These are phyloP conservation scores for Dothideomycetes sp. DNA, from an alignment of 2,329 filamentous ascomycete genomes.

Conservation along the genomic window DNA sequence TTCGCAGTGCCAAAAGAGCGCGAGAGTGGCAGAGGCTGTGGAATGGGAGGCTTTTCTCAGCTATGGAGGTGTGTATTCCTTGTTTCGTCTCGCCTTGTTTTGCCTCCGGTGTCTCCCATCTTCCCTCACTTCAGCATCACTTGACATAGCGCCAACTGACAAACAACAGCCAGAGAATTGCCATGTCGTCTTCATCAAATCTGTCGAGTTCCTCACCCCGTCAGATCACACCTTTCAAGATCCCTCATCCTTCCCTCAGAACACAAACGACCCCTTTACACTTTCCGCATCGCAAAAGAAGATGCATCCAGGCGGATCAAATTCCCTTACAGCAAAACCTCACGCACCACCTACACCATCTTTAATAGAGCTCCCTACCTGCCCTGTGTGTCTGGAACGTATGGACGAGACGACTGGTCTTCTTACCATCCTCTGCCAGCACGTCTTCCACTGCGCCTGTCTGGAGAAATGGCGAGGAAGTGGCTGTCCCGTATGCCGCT, in stretches of 20 bases:
- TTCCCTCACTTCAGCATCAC: slow-evolving; percentile 9
- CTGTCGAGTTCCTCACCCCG: slow-evolving; percentile 70
- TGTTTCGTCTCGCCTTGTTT: too few species aligned
- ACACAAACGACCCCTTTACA: slow-evolving; percentile 54
- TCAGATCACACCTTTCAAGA: slow-evolving; percentile 24
- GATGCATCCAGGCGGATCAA: slow-evolving; percentile 23
- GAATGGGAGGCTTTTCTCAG: slow-evolving; percentile 89
- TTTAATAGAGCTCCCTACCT: slow-evolving; percentile 84
- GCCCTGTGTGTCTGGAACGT: slow-evolving; percentile 88
- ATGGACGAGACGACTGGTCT: slow-evolving; percentile 97
- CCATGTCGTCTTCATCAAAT: slow-evolving; percentile 89
- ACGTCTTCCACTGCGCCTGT: slow-evolving; percentile 95
- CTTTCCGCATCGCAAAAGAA: slow-evolving; percentile 36
- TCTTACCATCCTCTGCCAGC: slow-evolving; percentile 91
- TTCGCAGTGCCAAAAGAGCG: slow-evolving; percentile 63
- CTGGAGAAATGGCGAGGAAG: slow-evolving; percentile 91
- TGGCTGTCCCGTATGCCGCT: slow-evolving; percentile 89
- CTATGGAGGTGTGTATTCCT: slow-evolving; percentile 59
- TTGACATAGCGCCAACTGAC: slow-evolving; percentile 9
- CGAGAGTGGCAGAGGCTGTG: slow-evolving; percentile 73
- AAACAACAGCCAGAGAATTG: slow-evolving; percentile 68
- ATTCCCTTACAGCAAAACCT: slow-evolving; percentile 41
- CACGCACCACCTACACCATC: slow-evolving; percentile 68
- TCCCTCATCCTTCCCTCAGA: slow-evolving; percentile 42
- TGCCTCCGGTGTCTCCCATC: neutral